Evolutionary conservation across 768 basidiomycete species (phyloP).

Genomic region (Lactifluus rugatus): DNA sequence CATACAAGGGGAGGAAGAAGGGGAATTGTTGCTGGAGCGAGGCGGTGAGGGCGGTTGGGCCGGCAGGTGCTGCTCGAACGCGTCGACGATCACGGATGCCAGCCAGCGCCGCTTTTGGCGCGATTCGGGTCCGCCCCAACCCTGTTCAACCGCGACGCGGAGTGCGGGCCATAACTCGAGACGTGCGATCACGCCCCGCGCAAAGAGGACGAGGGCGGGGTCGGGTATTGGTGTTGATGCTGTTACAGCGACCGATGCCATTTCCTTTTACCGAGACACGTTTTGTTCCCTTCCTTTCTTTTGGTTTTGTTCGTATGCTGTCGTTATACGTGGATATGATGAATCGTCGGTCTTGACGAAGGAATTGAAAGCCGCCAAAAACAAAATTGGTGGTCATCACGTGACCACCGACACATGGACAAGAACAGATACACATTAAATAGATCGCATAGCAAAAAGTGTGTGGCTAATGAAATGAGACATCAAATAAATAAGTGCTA

Average conservation of each 20-base stretch:
- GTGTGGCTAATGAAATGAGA: not conserved
- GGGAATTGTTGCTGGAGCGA: conserved; percentile 19
- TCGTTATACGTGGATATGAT: not conserved
- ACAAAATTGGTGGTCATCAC: not conserved
- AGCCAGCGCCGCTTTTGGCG: conserved; percentile 75
- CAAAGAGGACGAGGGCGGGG: conserved; percentile 58
- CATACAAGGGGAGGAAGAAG: not conserved
- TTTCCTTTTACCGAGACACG: not conserved
- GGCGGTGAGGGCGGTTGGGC: conserved; percentile 22
- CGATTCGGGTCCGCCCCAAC: conserved; percentile 77
- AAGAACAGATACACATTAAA: no score
- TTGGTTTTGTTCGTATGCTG: not conserved
- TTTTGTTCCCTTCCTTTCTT: not conserved
- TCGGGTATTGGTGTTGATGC: conserved; percentile 28
- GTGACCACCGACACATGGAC: no score
- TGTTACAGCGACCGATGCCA: not conserved
- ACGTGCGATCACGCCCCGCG: conserved; percentile 76
- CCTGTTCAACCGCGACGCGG: conserved; percentile 72
- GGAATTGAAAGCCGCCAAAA: no score
- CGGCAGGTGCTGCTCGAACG: conserved; percentile 39
- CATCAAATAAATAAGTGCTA: conserved; percentile 7
- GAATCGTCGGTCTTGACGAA: no score
- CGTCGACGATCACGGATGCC: conserved; percentile 69
- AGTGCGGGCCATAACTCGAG: conserved; percentile 80
- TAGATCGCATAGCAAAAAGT: conserved; percentile 2